A percentile compares a stretch with the other conserved stretches of the same genome.
Conservation (phyloP, 805 yeast species). For the Kurtzmaniella fragi region DNA sequence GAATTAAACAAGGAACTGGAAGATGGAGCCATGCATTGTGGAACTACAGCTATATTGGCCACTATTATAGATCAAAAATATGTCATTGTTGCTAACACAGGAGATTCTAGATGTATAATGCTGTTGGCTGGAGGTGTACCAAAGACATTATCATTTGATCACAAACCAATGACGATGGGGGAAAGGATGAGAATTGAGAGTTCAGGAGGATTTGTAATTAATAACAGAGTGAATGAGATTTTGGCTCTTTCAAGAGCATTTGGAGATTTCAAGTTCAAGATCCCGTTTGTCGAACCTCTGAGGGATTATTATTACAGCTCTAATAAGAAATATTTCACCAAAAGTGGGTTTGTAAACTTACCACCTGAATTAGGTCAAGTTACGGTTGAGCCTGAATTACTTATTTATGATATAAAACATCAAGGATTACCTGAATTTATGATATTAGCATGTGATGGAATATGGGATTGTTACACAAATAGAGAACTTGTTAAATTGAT, state of each 20-base stretch:
- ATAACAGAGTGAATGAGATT: conserved; percentile 38
- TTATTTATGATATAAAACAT: conserved; percentile 28
- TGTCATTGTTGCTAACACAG: conserved; percentile 63
- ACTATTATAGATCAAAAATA: conserved; percentile 24
- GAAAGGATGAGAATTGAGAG: conserved; percentile 40
- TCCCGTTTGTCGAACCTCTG: conserved; percentile 26
- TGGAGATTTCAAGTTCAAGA: conserved; percentile 40
- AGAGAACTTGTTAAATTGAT: conserved; percentile 49
- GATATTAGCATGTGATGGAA: conserved; percentile 42
- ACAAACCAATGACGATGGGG: conserved; percentile 40
- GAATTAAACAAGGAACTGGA: conserved; percentile 19
- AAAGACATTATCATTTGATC: conserved; percentile 46
- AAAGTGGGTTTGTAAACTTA: conserved; percentile 24
- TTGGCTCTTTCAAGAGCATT: conserved; percentile 41
- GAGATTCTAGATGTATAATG: conserved; percentile 68
- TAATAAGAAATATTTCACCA: conserved; percentile 14
- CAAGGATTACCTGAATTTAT: conserved; percentile 29
- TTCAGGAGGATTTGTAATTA: conserved; percentile 32
- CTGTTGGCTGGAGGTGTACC: conserved; percentile 52
- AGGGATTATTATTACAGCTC: conserved; percentile 28
- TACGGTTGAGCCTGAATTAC: conserved; percentile 38
- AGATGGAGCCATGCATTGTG: conserved; percentile 27
- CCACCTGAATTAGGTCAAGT: conserved; percentile 43
- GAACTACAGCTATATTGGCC: conserved; percentile 37
- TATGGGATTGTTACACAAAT: conserved; percentile 50